phyloP scores from a whole-genome alignment of 768 basidiomycete genomes.

The Hebeloma cylindrosporum region DNA sequence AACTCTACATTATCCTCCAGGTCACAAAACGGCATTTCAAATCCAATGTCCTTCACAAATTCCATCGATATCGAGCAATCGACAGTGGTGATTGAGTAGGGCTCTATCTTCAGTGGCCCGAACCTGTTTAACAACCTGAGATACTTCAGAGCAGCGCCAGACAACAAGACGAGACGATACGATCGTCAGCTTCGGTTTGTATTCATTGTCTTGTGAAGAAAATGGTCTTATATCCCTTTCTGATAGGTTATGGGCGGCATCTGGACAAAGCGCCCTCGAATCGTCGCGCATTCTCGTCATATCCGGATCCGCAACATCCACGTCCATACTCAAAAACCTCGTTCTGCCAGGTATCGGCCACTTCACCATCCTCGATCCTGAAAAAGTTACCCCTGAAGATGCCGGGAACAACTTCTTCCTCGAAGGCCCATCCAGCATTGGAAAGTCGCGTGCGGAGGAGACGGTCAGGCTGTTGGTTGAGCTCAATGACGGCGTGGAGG shows the following conservation, averaged over 20 bases:
- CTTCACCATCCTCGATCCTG: conserved; percentile 85
- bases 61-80: too few species aligned
- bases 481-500: conserved; percentile 86
- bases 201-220: neutral
- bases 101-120: neutral
- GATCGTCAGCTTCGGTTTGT: conserved; percentile 90
- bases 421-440: conserved; percentile 70
- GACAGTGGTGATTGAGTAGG: conserved; percentile 30
- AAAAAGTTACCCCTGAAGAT: conserved; percentile 64
- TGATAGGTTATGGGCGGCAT: conserved; percentile 85
- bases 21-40: too few species aligned
- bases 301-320: conserved; percentile 78
- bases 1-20: too few species aligned
- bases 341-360: conserved; percentile 95
- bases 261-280: conserved; percentile 89
- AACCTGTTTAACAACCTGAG: conserved; percentile 8
- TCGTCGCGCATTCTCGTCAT: conserved; percentile 79
- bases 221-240: neutral
- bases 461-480: conserved; percentile 75
- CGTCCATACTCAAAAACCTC: conserved; percentile 92
- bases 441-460: conserved; percentile 77
- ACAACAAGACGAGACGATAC: conserved; percentile 87
- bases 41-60: too few species aligned
- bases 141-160: conserved; percentile 71
- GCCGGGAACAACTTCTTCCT: conserved; percentile 98